Evolutionary conservation across 306 rosid species (phyloP).

Genomic region (Castanospermum australe): DNA sequence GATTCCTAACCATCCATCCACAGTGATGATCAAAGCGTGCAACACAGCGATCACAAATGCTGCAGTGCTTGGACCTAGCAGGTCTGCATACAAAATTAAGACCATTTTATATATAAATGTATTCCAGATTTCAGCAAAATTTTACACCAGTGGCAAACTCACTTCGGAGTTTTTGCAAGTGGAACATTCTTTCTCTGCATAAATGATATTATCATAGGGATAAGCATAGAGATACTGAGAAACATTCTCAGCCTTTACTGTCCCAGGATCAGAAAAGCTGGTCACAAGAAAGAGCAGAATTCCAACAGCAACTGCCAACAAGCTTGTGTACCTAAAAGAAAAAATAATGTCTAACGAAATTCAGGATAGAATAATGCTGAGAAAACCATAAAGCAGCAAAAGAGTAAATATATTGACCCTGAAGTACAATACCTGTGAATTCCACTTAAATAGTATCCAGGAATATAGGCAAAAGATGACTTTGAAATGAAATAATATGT

Average conservation of each 20-base stretch:
- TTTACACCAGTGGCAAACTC: slow-evolving; percentile 31
- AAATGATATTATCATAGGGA: slow-evolving; percentile 82
- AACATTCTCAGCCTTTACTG: slow-evolving; percentile 69
- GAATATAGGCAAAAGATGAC: slow-evolving; percentile 71
- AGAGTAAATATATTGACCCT: background rate
- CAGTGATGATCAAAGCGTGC: slow-evolving; percentile 97
- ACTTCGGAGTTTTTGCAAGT: slow-evolving; percentile 95
- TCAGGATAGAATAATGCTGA: slow-evolving; percentile 29
- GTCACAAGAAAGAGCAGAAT: slow-evolving; percentile 83
- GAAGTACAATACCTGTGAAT: slow-evolving; percentile 62
- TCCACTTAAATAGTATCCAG: slow-evolving; percentile 81
- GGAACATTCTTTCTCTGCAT: slow-evolving; percentile 76
- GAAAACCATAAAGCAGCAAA: background rate
- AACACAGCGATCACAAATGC: slow-evolving; percentile 87
- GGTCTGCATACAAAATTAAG: slow-evolving; percentile 60
- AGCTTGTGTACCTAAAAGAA: slow-evolving; percentile 77
- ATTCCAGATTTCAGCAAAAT: background rate
- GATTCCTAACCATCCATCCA: slow-evolving; percentile 89
- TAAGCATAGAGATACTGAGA: slow-evolving; percentile 73
- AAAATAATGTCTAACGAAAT: slow-evolving; percentile 29
- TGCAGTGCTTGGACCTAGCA: slow-evolving; percentile 98
- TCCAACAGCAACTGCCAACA: slow-evolving; percentile 71
- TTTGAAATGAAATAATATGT: slow-evolving; percentile 57
- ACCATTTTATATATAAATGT: background rate
- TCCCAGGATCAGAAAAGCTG: slow-evolving; percentile 94